Evolutionary conservation across 345 rosid species (phyloP).

Genomic region (Theobroma cacao): DNA sequence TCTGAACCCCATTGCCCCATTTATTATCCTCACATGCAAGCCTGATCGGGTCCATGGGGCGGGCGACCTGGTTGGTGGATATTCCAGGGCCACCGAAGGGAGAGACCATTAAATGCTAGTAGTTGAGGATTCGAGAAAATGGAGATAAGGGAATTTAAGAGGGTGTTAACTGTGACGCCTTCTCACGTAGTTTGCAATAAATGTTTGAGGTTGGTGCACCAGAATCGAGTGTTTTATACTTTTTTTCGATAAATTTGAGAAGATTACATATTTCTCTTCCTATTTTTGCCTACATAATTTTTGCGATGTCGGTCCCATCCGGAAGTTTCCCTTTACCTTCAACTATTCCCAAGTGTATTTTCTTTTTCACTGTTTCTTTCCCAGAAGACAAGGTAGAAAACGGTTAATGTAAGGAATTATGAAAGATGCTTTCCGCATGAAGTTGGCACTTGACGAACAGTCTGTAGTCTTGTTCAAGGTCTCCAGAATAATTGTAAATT

Average conservation of each 20-base stretch:
- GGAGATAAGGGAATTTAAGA: not conserved
- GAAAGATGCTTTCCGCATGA: too few species aligned
- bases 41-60: not conserved
- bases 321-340: not conserved
- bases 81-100: constrained; percentile 11
- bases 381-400: not conserved
- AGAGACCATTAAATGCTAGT: constrained; percentile 13
- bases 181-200: not conserved
- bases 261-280: not conserved
- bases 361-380: not conserved
- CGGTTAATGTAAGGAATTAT: too few species aligned
- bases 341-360: not conserved
- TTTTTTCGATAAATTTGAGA: not conserved
- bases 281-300: not conserved
- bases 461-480: too few species aligned
- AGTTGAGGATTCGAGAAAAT: constrained; percentile 6
- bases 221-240: not conserved
- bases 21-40: constrained; percentile 34
- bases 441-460: too few species aligned
- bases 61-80: not conserved
- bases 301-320: not conserved
- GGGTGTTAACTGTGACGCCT: constrained; percentile 21
- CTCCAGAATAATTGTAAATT: too few species aligned
- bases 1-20: constrained; percentile 10
- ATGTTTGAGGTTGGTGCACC: not conserved